A percentile compares a stretch with the other conserved stretches of the same genome.
These are phyloP conservation scores for Vitis labrusca DNA, from an alignment of 164 flowering plant species.

Conservation along the genomic window DNA sequence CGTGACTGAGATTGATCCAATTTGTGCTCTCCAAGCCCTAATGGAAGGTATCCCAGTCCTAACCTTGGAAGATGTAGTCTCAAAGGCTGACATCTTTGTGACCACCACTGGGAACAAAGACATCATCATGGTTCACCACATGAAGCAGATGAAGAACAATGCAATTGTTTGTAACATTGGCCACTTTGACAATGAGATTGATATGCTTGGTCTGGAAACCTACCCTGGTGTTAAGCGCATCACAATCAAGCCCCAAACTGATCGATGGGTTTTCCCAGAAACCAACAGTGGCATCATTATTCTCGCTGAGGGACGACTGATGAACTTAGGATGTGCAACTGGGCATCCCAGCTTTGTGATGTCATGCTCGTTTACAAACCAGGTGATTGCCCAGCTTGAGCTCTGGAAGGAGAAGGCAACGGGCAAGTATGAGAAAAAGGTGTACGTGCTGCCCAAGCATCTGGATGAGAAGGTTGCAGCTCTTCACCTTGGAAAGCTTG, in stretches of 20 bases:
- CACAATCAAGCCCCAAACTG: constrained; percentile 86
- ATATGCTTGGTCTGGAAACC: constrained; percentile 73
- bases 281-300: constrained; percentile 65
- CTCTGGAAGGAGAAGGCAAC: constrained; percentile 63
- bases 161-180: constrained; percentile 44
- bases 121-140: constrained; percentile 34
- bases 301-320: constrained; percentile 74
- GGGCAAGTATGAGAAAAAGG: constrained; percentile 77
- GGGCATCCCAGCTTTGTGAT: constrained; percentile 85
- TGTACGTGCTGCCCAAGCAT: constrained; percentile 72
- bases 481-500: constrained; percentile 74
- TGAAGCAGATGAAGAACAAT: constrained; percentile 45
- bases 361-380: constrained; percentile 84
- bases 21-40: constrained; percentile 38
- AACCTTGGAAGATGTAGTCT: constrained; percentile 30
- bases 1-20: constrained; percentile 41
- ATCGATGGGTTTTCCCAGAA: constrained; percentile 79
- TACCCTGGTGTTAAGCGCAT: constrained; percentile 77
- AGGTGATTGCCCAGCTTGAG: constrained; percentile 83
- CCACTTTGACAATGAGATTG: constrained; percentile 63
- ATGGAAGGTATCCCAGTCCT: constrained; percentile 35
- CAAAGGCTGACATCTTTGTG: constrained; percentile 52
- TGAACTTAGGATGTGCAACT: constrained; percentile 87
- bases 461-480: constrained; percentile 81
- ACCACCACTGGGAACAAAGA: constrained; percentile 59